Evolutionary conservation across 805 yeast species (phyloP).

Genomic region (Kazachstania bromeliacearum): DNA sequence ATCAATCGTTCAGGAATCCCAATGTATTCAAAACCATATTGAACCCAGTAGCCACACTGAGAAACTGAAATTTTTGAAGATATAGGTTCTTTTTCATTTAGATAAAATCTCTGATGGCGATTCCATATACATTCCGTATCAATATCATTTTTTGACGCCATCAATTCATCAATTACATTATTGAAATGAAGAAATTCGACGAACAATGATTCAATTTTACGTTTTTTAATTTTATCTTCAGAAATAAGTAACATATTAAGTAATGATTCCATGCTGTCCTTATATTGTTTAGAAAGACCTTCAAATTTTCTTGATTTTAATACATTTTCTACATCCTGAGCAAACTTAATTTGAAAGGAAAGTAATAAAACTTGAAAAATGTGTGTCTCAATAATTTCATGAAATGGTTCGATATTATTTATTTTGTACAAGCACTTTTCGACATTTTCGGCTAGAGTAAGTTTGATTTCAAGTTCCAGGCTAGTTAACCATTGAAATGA

Average conservation of each 20-base stretch:
- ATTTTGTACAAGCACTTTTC: conserved; percentile 25
- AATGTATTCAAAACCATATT: conserved; percentile 74
- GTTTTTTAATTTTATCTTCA: conserved; percentile 18
- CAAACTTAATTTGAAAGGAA: conserved; percentile 50
- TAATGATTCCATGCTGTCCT: not conserved
- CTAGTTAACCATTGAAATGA: conserved; percentile 47
- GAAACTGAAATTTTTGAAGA: conserved; percentile 34
- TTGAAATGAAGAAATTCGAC: conserved; percentile 58
- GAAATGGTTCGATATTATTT: conserved; percentile 13
- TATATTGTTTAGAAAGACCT: too few relatives aligned
- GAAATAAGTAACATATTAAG: not conserved
- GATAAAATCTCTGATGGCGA: conserved; percentile 43
- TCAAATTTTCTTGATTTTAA: conserved; percentile 5
- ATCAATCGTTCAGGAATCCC: conserved; percentile 71
- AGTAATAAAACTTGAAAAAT: conserved; percentile 53
- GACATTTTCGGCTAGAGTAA: conserved; percentile 30
- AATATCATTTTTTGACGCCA: not conserved
- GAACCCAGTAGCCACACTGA: conserved; percentile 43
- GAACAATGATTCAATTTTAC: conserved; percentile 49
- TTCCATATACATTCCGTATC: conserved; percentile 34
- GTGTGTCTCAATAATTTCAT: conserved; percentile 23
- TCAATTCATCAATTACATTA: conserved; percentile 29
- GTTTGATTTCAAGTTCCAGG: conserved; percentile 45
- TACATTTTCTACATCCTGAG: conserved; percentile 31
- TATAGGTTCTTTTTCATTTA: conserved; percentile 22